Conservation (phyloP, 768 basidiomycete genomes). For the Piloderma croceum region DNA sequence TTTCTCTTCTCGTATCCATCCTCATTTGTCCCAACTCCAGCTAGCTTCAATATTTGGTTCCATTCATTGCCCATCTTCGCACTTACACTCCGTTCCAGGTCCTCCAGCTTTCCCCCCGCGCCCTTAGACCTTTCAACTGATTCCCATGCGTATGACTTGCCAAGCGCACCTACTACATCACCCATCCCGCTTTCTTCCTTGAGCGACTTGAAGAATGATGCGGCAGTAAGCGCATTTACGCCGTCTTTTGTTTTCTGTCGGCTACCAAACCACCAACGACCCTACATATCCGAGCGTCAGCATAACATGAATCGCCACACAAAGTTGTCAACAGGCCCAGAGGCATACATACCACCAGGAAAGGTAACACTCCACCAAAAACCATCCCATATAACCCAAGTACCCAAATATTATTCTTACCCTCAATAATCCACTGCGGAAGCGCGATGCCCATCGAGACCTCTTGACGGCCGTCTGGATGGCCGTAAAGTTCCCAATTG, state of each 20-base stretch:
- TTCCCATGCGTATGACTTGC: constrained; percentile 62
- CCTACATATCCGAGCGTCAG: no score
- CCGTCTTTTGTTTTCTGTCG: constrained; percentile 90
- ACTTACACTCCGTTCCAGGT: constrained; percentile 48
- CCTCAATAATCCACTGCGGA: constrained; percentile 89
- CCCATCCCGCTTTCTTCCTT: constrained; percentile 71
- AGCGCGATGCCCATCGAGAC: constrained; percentile 92
- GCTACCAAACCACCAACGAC: constrained; percentile 97
- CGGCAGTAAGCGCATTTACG: constrained; percentile 72
- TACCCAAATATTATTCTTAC: constrained; percentile 88
- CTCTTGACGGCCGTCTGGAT: constrained; percentile 96
- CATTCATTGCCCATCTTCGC: constrained; percentile 48
- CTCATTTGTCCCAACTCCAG: constrained; percentile 26
- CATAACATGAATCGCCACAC: no score
- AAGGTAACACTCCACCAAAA: constrained; percentile 84
- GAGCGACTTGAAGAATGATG: constrained; percentile 82
- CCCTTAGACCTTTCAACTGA: constrained; percentile 23
- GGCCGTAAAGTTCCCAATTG: constrained; percentile 84
- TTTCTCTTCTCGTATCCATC: constrained; percentile 35
- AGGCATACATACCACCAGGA: constrained; percentile 57
- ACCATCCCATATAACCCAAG: constrained; percentile 80
- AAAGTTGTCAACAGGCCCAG: no score
- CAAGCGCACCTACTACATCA: constrained; percentile 67
- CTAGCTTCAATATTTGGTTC: constrained; percentile 42
- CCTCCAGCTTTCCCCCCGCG: constrained; percentile 36